A percentile compares a stretch with the other conserved stretches of the same genome.
Evolutionary conservation across 2,329 filamentous ascomycete genomes (phyloP).

Genomic region (Neonectria neomacrospora): DNA sequence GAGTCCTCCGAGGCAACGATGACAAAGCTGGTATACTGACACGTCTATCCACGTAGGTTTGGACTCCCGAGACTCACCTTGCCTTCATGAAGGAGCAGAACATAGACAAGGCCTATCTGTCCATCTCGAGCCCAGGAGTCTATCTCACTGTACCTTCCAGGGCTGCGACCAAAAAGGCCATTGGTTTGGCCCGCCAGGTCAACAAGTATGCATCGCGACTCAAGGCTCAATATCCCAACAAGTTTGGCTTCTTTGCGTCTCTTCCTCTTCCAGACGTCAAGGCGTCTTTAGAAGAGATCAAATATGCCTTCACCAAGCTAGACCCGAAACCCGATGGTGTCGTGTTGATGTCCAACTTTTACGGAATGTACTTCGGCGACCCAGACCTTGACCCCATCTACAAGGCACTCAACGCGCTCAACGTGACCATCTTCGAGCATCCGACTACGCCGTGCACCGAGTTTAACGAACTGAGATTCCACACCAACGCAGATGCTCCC

Average conservation of each 20-base stretch:
- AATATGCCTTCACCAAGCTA: constrained; percentile 51
- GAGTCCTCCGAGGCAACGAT: not conserved
- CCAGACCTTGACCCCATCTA: constrained; percentile 58
- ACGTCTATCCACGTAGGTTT: constrained; percentile 6
- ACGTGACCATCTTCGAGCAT: constrained; percentile 64
- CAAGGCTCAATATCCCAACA: constrained; percentile 30
- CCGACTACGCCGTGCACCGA: constrained; percentile 61
- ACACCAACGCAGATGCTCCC: constrained; percentile 20
- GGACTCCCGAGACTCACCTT: constrained; percentile 30
- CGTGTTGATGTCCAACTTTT: constrained; percentile 62
- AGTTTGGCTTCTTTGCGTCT: constrained; percentile 63
- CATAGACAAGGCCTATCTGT: constrained; percentile 38
- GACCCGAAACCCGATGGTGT: constrained; percentile 60
- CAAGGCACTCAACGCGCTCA: constrained; percentile 56
- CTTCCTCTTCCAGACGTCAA: constrained; percentile 63
- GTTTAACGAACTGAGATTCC: constrained; percentile 16
- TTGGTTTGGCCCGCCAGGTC: constrained; percentile 32
- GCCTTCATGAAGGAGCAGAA: constrained; percentile 36
- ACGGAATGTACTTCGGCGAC: constrained; percentile 64
- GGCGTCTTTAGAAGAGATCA: constrained; percentile 60
- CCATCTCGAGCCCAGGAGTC: constrained; percentile 42
- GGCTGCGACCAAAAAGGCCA: constrained; percentile 31
- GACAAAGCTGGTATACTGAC: not conserved
- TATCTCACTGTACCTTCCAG: constrained; percentile 39
- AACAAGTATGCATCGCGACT: constrained; percentile 38